Base-by-base conservation (phyloP, 1,139 yeast species). In the Hyphopichia khmerensis region DNA sequence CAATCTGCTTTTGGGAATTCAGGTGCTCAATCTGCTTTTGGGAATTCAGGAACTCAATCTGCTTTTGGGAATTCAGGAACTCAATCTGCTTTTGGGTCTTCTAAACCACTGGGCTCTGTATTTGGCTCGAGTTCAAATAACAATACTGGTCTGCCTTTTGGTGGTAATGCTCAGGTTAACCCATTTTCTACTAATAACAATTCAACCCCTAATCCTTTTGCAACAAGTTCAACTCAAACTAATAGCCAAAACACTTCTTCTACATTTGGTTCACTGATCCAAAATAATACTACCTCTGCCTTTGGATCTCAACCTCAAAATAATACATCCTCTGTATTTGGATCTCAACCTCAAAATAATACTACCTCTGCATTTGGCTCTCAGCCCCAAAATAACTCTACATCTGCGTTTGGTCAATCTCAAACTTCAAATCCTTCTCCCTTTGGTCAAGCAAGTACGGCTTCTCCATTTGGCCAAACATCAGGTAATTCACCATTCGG, bases 91-190 rank as follows among this genome's bases (percentile, higher is more conserved):
- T 44, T 42, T 35, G 49, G 43, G 15, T 13, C 42, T 16, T 33
- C 40, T 15, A 14, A 17, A 23, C 16, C 9, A 30, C 39, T 3
- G 31, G 43, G 38, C 19, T 39, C 48, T 35, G 44, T 40, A 21
- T 44, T 42, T 34, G 49, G 43, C 18, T 15, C 29, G 4, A 26
- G 10, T 11, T 4, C 42, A 27, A 45, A 42, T 18, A 31, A 45
- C n/a, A 30, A 44, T 2, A 27, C 40, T 24, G 5, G 43, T 24
- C 42, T 48, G 15, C 49, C 48, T 32, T 49, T 49, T 43, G 56
- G 55, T 8, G 18, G 7, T 30, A 26, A 26, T 7, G 10, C 29
- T 11, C 29, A 26, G 10, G 29, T 4, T 11, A 26, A 26, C 29
- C 51, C 52, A 4, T 49, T 51, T 38, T 43, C 17, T 3, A 9